Conservation (phyloP, 1,284 basidiomycete species). For the Ceratobasidium sp. region DNA sequence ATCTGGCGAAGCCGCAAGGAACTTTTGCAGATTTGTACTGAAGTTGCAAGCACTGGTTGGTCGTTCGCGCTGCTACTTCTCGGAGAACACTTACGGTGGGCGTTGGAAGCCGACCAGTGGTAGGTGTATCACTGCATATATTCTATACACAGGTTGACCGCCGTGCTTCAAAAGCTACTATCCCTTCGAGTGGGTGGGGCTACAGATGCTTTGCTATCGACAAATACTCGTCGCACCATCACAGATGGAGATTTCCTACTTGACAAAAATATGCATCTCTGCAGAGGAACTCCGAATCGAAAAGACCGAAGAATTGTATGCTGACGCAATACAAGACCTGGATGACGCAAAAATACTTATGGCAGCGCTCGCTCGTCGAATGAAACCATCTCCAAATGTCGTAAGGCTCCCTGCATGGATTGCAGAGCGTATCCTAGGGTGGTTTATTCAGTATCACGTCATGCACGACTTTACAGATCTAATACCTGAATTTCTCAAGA, state of each 20-base stretch:
- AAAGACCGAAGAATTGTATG: not conserved
- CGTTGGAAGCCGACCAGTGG: not conserved
- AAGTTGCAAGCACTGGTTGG: not conserved
- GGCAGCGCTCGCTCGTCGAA: not conserved
- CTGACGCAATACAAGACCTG: not conserved
- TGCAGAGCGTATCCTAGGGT: not conserved
- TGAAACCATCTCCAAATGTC: not conserved
- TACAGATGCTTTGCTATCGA: constrained; percentile 5
- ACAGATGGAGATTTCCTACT: not conserved
- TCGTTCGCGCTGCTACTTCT: not conserved
- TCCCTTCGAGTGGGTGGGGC: not conserved
- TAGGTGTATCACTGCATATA: not conserved
- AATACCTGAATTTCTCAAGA: not conserved
- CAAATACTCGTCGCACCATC: not conserved
- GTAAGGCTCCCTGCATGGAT: not conserved
- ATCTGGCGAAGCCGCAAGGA: not conserved
- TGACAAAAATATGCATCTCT: not conserved
- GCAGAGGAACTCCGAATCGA: not conserved
- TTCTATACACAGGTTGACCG: not conserved
- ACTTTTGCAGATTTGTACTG: not conserved
- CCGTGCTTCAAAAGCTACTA: not conserved
- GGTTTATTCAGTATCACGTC: not conserved
- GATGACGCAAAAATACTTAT: not conserved
- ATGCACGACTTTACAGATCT: not conserved
- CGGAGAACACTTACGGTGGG: constrained; percentile 1